phyloP scores from a whole-genome alignment of 192 early-diverging fungal species.

The Gorgonomyces haynaldii region DNA sequence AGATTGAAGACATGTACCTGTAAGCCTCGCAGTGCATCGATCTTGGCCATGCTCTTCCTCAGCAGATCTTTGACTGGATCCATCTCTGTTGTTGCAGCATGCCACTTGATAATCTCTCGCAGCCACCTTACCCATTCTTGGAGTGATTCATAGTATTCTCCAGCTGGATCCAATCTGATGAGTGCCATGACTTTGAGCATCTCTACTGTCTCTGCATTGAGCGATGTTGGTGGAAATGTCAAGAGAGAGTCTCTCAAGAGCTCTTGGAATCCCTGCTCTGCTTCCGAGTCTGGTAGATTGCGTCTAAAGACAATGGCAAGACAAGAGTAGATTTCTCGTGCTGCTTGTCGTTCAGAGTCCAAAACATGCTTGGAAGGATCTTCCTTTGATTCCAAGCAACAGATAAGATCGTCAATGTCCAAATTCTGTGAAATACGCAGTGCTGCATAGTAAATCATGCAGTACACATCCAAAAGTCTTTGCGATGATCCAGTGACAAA shows the following conservation, averaged over 20 bases:
- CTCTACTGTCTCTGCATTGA: slow-evolving; percentile 1
- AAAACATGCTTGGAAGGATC: neutral
- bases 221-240: neutral
- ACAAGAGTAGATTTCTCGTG: neutral
- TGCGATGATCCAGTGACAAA: slow-evolving; percentile 1
- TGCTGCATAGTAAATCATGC: slow-evolving; percentile 1
- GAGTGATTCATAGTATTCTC: neutral
- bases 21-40: neutral
- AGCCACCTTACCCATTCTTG: neutral
- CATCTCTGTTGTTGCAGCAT: neutral
- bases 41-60: slow-evolving; percentile 3
- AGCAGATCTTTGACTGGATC: slow-evolving; percentile 5
- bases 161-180: neutral
- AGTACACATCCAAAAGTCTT: neutral
- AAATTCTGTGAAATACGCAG: neutral
- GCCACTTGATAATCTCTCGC: neutral
- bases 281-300: neutral
- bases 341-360: neutral
- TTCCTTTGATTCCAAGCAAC: slow-evolving; percentile 1
- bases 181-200: neutral
- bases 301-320: neutral
- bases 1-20: neutral
- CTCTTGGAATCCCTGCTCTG: neutral
- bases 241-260: neutral
- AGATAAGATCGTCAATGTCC: neutral